A percentile compares a stretch with the other conserved stretches of the same genome.
Evolutionary conservation across 2,329 filamentous ascomycete species (phyloP).

Genomic region (Aspergillus proliferans): DNA sequence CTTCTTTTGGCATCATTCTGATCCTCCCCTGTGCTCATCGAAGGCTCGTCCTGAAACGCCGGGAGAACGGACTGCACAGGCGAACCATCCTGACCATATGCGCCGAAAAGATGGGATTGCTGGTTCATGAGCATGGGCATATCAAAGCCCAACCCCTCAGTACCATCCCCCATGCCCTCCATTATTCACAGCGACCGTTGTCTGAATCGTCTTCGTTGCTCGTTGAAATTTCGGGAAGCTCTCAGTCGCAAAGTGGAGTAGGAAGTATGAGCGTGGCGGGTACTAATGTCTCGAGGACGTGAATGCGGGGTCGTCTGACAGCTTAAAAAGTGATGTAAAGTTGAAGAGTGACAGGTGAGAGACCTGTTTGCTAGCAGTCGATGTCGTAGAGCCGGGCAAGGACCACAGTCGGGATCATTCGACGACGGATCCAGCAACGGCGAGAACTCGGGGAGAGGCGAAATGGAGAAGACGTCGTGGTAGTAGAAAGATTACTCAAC

Average conservation of each 20-base stretch:
- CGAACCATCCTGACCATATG: conserved; percentile 56
- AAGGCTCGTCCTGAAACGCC: conserved; percentile 40
- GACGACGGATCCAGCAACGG: background rate
- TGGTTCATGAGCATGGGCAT: conserved; percentile 53
- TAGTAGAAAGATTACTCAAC: background rate
- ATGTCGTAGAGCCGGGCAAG: background rate
- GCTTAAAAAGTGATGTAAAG: background rate
- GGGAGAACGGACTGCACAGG: conserved; percentile 48
- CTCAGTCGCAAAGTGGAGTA: conserved; percentile 13
- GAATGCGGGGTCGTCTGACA: conserved; percentile 16
- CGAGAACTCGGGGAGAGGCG: background rate
- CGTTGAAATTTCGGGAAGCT: conserved; percentile 3
- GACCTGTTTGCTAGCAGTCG: background rate
- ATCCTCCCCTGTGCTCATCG: conserved; percentile 42
- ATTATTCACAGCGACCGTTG: conserved; percentile 14
- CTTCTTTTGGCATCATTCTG: conserved; percentile 79
- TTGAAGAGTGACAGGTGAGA: background rate
- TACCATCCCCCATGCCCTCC: conserved; percentile 32
- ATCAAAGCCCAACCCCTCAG: conserved; percentile 37
- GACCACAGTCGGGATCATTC: background rate
- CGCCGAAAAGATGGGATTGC: conserved; percentile 63
- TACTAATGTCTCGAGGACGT: conserved; percentile 6
- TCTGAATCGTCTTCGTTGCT: background rate
- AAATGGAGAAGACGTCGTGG: background rate
- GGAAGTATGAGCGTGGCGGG: background rate